Base-by-base conservation (phyloP, 352 stramenopile species). In the Elongisporangium anandrum region DNA sequence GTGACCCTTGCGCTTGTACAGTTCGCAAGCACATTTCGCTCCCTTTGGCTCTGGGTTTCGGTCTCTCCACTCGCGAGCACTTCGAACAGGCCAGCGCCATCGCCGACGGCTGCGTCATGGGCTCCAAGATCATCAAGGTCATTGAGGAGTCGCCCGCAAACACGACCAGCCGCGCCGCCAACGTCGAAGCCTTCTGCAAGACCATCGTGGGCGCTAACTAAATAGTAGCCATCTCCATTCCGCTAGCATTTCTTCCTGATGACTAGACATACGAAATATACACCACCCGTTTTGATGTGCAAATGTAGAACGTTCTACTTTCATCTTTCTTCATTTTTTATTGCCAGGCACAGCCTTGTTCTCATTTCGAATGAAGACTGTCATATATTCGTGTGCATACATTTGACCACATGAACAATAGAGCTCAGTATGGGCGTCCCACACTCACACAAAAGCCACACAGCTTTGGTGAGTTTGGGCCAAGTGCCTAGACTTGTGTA, bases 11-110 rank as follows among this genome's bases (percentile, higher is more conserved):
- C n/a, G n/a, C n/a, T n/a, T 50, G n/a, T 59, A 6, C 54, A 92
- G 86, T 95, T 65, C 86, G 86, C 61, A 75, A 73, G 52, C 87
- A 92, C 63, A 82, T 94, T 51, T 91, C 85, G 68, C 69, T 87
- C 59, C 96, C 97, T 19, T 75, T 99, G 10, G 96, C 95, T 23
- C 88, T 99, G 13, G 97, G 97, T 54, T 99, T 99, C 72, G 97
- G 97, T 22, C 94, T 99, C 49, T 98, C 93, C 34, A 98, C 79
- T 47, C 90, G 92, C 24, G 72, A 98, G 56, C 92, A 98, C 66
- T 93, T 95, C 50, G 49, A 88, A 19, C 86, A 97, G 75, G 96
- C 98, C 1, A 88, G 94, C 53, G 79, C 85, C 39, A 79, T 99
- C 22, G 94, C 95, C 12, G 95, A 98, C 52, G 88, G 87, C 41